Conservation (phyloP, 352 stramenopile species). For the Globisporangium cystogenes region DNA sequence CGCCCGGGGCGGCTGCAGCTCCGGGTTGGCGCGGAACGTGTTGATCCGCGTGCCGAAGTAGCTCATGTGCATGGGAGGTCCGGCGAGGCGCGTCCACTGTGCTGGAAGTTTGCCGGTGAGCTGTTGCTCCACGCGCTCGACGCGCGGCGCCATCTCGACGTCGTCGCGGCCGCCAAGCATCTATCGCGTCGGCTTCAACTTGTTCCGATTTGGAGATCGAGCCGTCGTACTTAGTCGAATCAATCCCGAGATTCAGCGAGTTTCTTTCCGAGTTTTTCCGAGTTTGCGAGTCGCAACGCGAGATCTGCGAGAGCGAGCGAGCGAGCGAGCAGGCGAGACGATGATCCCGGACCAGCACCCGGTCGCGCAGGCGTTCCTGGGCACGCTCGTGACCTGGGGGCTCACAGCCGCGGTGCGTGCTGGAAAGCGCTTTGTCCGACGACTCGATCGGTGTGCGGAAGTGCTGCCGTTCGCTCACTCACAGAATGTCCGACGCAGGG, state of each 20-base stretch:
- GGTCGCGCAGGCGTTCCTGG: conserved; percentile 74
- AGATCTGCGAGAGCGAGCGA: background rate
- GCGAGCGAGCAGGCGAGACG: background rate
- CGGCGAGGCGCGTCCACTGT: conserved; percentile 39
- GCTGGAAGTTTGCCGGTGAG: conserved; percentile 26
- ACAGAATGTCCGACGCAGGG: conserved; percentile 22
- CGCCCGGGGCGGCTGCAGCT: conserved; percentile 35
- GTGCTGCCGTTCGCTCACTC: background rate
- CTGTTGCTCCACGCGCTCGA: conserved; percentile 54
- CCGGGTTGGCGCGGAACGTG: conserved; percentile 49
- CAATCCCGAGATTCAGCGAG: background rate
- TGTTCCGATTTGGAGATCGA: too few relatives aligned
- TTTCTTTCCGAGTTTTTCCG: too few relatives aligned
- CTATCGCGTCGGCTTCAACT: too few relatives aligned
- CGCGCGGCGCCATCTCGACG: conserved; percentile 35
- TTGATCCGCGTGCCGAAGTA: conserved; percentile 63
- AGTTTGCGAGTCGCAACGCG: background rate
- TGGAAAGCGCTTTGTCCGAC: background rate
- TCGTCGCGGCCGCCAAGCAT: too few relatives aligned
- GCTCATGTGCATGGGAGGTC: conserved; percentile 44
- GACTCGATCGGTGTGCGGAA: background rate
- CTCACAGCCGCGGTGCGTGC: conserved; percentile 64
- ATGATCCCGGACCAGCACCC: conserved; percentile 79
- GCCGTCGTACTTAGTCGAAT: too few relatives aligned
- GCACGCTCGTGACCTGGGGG: conserved; percentile 80